phyloP scores from a whole-genome alignment of 2,329 filamentous ascomycete genomes.

The Fusarium tanahbumbuense region DNA sequence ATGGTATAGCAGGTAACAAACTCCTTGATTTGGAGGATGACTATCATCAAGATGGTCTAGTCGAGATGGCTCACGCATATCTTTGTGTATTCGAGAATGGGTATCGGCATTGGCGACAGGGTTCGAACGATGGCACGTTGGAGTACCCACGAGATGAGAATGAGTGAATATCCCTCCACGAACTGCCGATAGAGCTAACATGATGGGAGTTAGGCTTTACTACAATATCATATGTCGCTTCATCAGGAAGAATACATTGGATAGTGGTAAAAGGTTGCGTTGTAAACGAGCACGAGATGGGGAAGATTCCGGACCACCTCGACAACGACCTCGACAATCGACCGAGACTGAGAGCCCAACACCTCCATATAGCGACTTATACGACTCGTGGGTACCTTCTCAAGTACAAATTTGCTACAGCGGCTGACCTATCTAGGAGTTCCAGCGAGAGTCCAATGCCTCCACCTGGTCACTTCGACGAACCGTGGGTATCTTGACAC shows the following conservation, averaged over 20 bases:
- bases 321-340: not conserved
- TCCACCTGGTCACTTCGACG: fast-evolving
- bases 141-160: not conserved
- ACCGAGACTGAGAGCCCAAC: not conserved
- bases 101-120: not conserved
- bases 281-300: not conserved
- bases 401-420: fast-evolving
- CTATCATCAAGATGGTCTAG: not conserved
- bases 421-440: not conserved
- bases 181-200: not conserved
- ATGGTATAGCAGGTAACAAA: not conserved
- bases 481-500: not conserved
- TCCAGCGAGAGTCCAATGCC: not conserved
- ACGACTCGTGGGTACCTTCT: not conserved
- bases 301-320: not conserved
- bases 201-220: conserved; percentile 23
- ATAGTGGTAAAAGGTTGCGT: not conserved
- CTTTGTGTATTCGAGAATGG: conserved; percentile 5
- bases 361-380: fast-evolving
- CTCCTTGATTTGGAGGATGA: not conserved
- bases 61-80: conserved; percentile 20
- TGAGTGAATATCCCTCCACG: not conserved
- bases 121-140: not conserved
- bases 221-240: conserved; percentile 3
- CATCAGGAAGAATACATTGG: not conserved